These are phyloP conservation scores for Agrostemma githago DNA, from an alignment of 148 eudicot species.

Conservation along the genomic window DNA sequence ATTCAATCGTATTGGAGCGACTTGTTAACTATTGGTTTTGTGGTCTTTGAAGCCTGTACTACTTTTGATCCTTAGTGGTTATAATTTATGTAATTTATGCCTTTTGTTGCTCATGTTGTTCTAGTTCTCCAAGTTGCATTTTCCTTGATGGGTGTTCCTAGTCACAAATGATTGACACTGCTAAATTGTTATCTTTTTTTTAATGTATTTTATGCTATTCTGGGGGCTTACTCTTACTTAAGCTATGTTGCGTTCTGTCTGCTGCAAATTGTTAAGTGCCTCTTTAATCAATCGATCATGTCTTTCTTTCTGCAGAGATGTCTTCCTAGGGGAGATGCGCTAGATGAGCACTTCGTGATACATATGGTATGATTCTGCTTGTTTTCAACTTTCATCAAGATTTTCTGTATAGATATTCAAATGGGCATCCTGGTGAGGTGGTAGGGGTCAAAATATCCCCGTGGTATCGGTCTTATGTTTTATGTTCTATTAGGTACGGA, in stretches of 20 bases:
- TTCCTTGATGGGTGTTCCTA: constrained; percentile 7
- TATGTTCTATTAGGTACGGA: too few species aligned
- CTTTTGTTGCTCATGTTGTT: not conserved
- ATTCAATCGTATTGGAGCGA: not conserved
- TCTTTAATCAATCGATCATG: constrained; percentile 2
- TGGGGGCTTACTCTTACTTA: not conserved
- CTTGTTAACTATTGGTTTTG: not conserved
- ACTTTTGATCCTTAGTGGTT: not conserved
- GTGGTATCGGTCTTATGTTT: not conserved
- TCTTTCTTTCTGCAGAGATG: constrained; percentile 62
- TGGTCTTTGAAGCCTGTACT: not conserved
- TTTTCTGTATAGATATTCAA: not conserved
- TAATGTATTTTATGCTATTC: not conserved
- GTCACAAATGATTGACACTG: not conserved
- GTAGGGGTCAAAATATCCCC: not conserved
- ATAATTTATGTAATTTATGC: not conserved
- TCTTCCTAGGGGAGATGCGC: constrained; percentile 60
- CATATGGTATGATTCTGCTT: constrained; percentile 60
- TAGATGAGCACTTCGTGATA: constrained; percentile 89
- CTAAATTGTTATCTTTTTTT: not conserved
- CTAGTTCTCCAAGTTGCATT: not conserved
- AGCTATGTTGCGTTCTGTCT: not conserved
- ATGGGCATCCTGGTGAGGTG: not conserved
- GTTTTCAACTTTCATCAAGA: not conserved
- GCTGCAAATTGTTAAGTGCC: constrained; percentile 13